Evolutionary conservation across 495 filamentous ascomycete genomes (phyloP), one percentile per base, ranked within the genome.

Genomic region (Neurospora cerealis): DNA sequence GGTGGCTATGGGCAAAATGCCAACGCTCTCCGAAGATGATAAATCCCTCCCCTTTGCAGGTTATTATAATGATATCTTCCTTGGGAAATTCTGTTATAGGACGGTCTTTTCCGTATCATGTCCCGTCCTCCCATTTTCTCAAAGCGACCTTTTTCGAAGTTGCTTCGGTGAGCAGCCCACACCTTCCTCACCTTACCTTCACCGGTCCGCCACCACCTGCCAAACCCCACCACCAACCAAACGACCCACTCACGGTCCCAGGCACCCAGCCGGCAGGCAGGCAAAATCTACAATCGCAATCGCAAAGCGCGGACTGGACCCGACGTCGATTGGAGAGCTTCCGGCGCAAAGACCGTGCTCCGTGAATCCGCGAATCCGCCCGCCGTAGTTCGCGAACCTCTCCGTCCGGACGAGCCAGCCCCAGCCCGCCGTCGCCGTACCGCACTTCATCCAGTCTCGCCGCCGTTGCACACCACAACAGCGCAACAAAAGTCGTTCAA

Each of bases 401-500:
- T 66, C 40, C 41, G 70, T 42, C 41, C 40, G 70, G 32, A 34
- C 17, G 17, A 48, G 48, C 38, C 38, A 48, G 48, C 38, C 38
- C 38, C 38, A 11, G 37, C 38, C 32, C n/a, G n/a, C 70, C 39
- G 70, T 28, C 41, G 39, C 37, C 42, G n/a, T 46, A 46, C 42
- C 42, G n/a, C 42, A 46, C 42, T 46, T 46, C 19, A 66, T 60
- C 24, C 71, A 41, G 44, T 39, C 36, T 46, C 36, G 39, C 42
- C 34, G 72, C 42, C 48, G 48, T 60, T 60, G 48, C 48, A 60
- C 70, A 44, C 69, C 21, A 48, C 38, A 38, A 40, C 44, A n/a
- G 48, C 42, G 40, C 44, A 34, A 40, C 37, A 48, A 74, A 66
- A 24, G 42, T 71, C n/a, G 66, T 70, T 69, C 78, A 83, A 79